A percentile compares a stretch with the other conserved stretches of the same genome.
phyloP scores from a whole-genome alignment of 2,329 filamentous ascomycete genomes.

The Sphaerulina populicola region DNA sequence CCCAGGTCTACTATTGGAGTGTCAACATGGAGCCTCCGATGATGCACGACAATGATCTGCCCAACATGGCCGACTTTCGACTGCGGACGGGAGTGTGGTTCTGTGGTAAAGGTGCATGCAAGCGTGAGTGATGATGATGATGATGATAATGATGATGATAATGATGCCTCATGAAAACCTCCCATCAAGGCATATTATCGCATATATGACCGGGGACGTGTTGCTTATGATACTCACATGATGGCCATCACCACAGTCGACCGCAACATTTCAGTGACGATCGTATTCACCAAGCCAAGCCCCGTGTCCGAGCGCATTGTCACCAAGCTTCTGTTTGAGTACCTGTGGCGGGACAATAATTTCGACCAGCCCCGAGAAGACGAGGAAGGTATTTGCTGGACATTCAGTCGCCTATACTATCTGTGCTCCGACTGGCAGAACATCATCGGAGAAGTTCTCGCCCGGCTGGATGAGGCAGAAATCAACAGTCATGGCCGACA shows the following conservation, averaged over 20 bases:
- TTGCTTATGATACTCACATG: background rate
- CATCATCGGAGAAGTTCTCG: slow-evolving; percentile 31
- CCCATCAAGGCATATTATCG: background rate
- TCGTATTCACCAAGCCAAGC: slow-evolving; percentile 31
- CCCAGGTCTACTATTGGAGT: slow-evolving; percentile 35
- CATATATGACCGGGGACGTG: background rate
- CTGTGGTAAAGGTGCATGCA: slow-evolving; percentile 30
- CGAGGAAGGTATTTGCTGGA: slow-evolving; percentile 34
- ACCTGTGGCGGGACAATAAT: slow-evolving; percentile 29
- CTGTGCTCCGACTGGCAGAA: slow-evolving; percentile 35
- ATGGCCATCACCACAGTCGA: slow-evolving; percentile 14
- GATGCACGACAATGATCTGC: slow-evolving; percentile 21
- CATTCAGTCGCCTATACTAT: slow-evolving; percentile 30
- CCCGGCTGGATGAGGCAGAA: slow-evolving; percentile 32
- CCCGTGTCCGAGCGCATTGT: slow-evolving; percentile 31
- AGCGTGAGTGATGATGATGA: slow-evolving; percentile 1
- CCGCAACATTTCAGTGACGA: slow-evolving; percentile 25
- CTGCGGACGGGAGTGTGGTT: slow-evolving; percentile 33
- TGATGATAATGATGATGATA: background rate
- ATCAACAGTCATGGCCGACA: slow-evolving; percentile 30
- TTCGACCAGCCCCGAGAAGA: slow-evolving; percentile 29
- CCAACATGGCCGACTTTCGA: slow-evolving; percentile 29
- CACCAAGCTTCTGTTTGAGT: slow-evolving; percentile 29
- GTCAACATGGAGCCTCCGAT: slow-evolving; percentile 28
- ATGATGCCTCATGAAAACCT: background rate